Conservation (phyloP, 106 monocot genomes). For the Narthecium ossifragum region DNA sequence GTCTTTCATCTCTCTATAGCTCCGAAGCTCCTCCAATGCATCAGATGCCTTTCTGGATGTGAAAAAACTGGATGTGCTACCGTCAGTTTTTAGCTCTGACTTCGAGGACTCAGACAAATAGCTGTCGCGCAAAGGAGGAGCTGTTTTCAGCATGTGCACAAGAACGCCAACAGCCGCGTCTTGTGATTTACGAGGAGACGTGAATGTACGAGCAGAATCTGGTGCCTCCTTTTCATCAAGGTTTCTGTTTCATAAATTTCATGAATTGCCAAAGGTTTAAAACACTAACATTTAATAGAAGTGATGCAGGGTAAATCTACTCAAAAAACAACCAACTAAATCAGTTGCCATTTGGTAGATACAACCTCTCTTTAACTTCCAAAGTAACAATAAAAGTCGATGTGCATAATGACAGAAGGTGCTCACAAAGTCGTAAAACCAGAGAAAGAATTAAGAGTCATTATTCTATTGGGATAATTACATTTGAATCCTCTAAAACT, state of each 20-base stretch:
- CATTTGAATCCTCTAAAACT: too few species aligned
- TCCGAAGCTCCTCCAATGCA: constrained; percentile 70
- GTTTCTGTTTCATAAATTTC: constrained; percentile 23
- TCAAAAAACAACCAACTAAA: neutral
- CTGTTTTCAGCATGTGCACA: constrained; percentile 69
- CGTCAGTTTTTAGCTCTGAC: constrained; percentile 34
- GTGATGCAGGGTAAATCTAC: neutral
- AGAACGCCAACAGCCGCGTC: constrained; percentile 86
- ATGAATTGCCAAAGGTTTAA: neutral
- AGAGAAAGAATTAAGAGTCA: too few species aligned
- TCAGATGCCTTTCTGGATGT: constrained; percentile 56
- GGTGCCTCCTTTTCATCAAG: constrained; percentile 39
- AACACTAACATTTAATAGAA: neutral
- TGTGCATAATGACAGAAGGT: neutral
- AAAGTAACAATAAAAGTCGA: neutral
- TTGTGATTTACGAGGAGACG: constrained; percentile 56
- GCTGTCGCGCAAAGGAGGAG: constrained; percentile 50
- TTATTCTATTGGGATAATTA: too few species aligned
- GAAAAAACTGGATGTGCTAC: constrained; percentile 43
- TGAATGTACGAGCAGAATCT: constrained; percentile 19
- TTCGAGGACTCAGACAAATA: constrained; percentile 43
- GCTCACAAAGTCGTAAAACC: neutral
- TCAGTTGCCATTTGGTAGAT: too few species aligned
- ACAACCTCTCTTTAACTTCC: neutral
- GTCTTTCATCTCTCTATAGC: constrained; percentile 72